phyloP scores from a whole-genome alignment of 176 grass and related monocot species.

The Alopecurus myosuroides region DNA sequence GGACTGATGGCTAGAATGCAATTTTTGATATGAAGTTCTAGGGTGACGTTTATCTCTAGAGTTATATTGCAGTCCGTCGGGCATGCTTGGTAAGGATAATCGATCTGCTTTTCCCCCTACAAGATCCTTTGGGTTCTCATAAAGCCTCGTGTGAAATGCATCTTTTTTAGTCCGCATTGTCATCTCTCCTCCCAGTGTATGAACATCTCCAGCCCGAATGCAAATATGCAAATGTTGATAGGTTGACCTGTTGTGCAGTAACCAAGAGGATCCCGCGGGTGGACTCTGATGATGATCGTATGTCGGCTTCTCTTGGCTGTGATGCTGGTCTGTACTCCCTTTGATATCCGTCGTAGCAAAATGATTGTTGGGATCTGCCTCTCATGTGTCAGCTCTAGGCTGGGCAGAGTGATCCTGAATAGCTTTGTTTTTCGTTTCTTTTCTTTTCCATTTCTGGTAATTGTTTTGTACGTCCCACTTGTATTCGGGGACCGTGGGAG shows the following conservation, averaged over 20 bases:
- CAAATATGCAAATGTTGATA: neutral
- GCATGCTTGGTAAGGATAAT: slow-evolving; percentile 4
- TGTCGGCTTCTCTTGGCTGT: neutral
- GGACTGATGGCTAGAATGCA: slow-evolving; percentile 7
- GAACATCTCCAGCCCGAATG: too few relatives aligned
- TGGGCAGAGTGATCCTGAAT: neutral
- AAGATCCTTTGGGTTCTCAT: neutral
- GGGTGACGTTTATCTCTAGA: neutral
- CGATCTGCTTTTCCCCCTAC: neutral
- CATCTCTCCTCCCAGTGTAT: too few relatives aligned
- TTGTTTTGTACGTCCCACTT: neutral
- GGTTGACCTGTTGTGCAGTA: neutral
- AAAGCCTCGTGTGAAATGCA: neutral
- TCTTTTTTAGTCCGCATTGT: neutral
- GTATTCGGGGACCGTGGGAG: neutral
- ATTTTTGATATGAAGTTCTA: slow-evolving; percentile 13
- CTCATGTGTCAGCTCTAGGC: neutral
- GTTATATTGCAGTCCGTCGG: neutral
- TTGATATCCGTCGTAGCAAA: neutral
- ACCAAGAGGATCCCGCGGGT: neutral
- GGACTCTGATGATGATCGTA: neutral
- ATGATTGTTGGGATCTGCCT: neutral
- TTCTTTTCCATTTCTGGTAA: neutral
- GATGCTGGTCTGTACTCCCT: neutral
- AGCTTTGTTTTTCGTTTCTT: neutral